phyloP scores from a whole-genome alignment of 169 alveolate species.

The Perkinsus marinus region DNA sequence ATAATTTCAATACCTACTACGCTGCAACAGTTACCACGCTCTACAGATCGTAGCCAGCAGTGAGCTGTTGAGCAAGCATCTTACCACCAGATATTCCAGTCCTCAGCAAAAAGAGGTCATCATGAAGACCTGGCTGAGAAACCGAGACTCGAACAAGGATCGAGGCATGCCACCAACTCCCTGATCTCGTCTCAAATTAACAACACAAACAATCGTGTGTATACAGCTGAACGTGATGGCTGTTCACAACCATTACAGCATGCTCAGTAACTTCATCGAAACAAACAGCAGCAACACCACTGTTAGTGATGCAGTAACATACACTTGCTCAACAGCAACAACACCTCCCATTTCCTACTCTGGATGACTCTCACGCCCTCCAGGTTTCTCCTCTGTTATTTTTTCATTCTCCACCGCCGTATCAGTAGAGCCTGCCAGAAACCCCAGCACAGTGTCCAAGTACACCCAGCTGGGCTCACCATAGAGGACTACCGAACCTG shows the following conservation, averaged over 20 bases:
- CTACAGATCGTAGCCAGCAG: too few relatives aligned
- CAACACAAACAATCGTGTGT: too few relatives aligned
- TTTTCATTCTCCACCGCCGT: not conserved
- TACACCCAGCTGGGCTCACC: not conserved
- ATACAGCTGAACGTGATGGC: not conserved
- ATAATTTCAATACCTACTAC: too few relatives aligned
- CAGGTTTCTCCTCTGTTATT: not conserved
- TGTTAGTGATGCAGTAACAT: not conserved
- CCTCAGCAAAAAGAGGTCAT: too few relatives aligned
- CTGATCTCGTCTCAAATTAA: too few relatives aligned
- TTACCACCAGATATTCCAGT: too few relatives aligned
- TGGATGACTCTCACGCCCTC: too few relatives aligned
- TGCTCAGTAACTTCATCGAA: not conserved
- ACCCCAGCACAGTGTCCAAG: not conserved
- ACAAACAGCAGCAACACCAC: not conserved
- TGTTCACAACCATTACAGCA: not conserved
- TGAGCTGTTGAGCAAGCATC: too few relatives aligned
- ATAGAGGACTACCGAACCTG: not conserved
- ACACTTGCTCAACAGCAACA: not conserved
- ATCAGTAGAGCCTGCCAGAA: not conserved
- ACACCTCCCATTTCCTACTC: not conserved
- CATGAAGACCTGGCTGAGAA: too few relatives aligned
- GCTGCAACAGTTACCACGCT: too few relatives aligned
- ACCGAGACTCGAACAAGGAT: too few relatives aligned
- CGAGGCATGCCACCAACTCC: too few relatives aligned